Base-by-base conservation (phyloP, 176 grass and related monocot genomes). In the Oryza officinalis region DNA sequence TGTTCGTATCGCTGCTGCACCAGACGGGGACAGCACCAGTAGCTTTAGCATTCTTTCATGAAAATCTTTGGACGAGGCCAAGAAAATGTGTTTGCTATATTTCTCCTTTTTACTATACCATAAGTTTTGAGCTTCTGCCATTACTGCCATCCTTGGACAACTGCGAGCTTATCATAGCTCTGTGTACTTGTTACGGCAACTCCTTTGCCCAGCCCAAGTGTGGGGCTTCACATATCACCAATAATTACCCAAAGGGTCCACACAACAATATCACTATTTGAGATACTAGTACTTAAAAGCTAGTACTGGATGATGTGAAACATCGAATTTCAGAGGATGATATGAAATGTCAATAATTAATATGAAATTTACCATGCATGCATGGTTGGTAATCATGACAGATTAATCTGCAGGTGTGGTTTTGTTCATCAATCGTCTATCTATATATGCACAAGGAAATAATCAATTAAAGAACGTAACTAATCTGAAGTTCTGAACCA, bases 21-120 rank as follows among this genome's bases (percentile, higher is more conserved):
- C 77, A 78, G 72, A 74, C 72, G 65, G 81, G 67, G 79, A 75
- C 84, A 87, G 74, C 67, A 18, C 18, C 35, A 40, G 77, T 38
- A 61, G 59, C 84, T 90, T 86, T 86, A 83, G 61, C 88, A 43
- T 25, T 44, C 75, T 90, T 90, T 78, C 60, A 80, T 69, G 80
- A 83, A 90, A 87, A 86, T 79, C 79, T 72, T 82, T 82, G 73
- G 67, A 27, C 30, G 65, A 78, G 66, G 67, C 31, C 30, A 70
- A 20, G 71, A 63, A 63, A 74, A 40, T 86, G 2, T 12, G 43
- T 59, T 65, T 43, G 43, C 26, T 78, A 13, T 20, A 9, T 12
- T 69, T 11, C 65, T 76, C 65, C 12, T 86, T 59, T 44, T 63
- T 26, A 52, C 69, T 75, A 18, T n/a, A 50, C 12, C 79, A 86